These are phyloP conservation scores for Tulasnella sp. DNA, from an alignment of 768 basidiomycete genomes.

Conservation along the genomic window DNA sequence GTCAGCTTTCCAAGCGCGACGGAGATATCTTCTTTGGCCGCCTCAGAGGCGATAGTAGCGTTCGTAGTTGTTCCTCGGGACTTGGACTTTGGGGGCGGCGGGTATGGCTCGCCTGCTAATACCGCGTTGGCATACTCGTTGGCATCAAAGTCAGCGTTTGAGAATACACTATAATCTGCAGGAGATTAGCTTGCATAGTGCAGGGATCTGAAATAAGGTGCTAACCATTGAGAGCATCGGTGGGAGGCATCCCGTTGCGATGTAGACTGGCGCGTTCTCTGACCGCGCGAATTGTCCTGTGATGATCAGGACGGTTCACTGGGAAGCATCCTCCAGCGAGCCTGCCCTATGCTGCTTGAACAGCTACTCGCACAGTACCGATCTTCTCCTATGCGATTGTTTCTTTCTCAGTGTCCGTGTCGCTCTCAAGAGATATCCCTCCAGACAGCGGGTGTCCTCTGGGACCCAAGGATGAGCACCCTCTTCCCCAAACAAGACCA, in stretches of 20 bases:
- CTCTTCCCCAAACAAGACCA: background rate
- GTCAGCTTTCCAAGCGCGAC: slow-evolving; percentile 84
- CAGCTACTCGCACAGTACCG: background rate
- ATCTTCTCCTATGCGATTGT: background rate
- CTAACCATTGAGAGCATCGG: background rate
- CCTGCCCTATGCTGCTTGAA: background rate
- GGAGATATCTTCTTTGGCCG: slow-evolving; percentile 75
- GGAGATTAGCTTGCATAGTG: background rate
- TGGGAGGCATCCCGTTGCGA: background rate
- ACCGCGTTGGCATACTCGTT: slow-evolving; percentile 90
- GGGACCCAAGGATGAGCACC: too few relatives aligned
- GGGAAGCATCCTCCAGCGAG: background rate
- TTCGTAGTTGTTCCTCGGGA: slow-evolving; percentile 42
- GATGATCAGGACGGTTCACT: background rate
- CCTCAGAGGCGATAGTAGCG: slow-evolving; percentile 30
- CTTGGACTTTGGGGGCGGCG: slow-evolving; percentile 37
- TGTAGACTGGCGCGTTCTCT: background rate
- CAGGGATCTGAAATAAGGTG: background rate
- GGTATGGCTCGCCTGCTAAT: slow-evolving; percentile 76
- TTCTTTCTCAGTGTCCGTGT: background rate
- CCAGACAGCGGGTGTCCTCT: too few relatives aligned
- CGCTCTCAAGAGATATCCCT: background rate
- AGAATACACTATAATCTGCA: slow-evolving; percentile 68
- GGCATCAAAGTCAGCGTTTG: slow-evolving; percentile 70
- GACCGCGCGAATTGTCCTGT: background rate